Evolutionary conservation across 345 rosid genomes (phyloP), one percentile per base, ranked within the genome.

Genomic region (Ceriops tagal): DNA sequence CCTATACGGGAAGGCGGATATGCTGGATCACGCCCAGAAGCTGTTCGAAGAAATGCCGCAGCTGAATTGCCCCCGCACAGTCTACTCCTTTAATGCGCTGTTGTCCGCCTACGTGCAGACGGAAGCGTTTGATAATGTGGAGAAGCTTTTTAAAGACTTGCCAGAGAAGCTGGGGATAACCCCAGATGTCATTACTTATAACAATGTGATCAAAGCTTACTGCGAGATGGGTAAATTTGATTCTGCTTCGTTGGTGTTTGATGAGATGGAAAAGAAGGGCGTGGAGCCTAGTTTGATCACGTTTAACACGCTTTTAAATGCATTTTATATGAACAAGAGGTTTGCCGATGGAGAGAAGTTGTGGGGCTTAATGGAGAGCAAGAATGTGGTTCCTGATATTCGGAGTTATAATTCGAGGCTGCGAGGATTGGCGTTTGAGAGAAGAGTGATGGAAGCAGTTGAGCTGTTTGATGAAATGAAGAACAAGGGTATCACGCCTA

Each of bases 41-140:
- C 65, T 89, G 93, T 88, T 91, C 84, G 93, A 88, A 66, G 90
- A 88, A 88, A 88, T 89, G 93, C 82, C 85, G 1, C 76, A 74
- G 1, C 51, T 86, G 18, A 83, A 78, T 24, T 86, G 93, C 61
- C 75, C 73, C 11, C 86, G 84, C 49, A 87, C 96, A 4, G 83
- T 84, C 8, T 65, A 81, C 75, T 87, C 97, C 15, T 84, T 85
- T 75, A 92, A 89, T 58, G 82, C 89, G 0, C 77, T 92, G 16
- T 60, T 88, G 22, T 83, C 81, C 13, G 93, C 92, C 1, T 87
- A 78, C 64, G 80, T 87, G 43, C 81, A 83, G 65, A 71, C 91
- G 2, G 79, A 85, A 60, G 84, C 79, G 80, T 80, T 80, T 15
- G 85, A 83, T 68, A 58, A 77, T 79, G 65, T 84, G 24, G 74